Percentiles rank a stretch among this genome's conserved stretches.
phyloP scores from a whole-genome alignment of 495 filamentous ascomycete genomes.

The Trichocladium uniseriatum region DNA sequence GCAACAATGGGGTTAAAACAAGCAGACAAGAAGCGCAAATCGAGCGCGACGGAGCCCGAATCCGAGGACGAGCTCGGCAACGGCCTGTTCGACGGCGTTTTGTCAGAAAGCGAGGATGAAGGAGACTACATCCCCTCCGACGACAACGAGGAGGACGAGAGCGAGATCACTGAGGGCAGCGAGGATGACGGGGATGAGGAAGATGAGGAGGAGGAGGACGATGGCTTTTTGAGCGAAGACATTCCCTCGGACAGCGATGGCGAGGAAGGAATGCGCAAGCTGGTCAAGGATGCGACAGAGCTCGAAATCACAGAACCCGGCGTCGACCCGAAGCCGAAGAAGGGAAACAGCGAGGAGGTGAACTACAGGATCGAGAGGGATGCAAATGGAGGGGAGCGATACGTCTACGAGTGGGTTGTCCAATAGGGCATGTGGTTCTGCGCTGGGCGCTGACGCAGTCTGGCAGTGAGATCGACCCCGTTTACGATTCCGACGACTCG shows the following conservation, averaged over 20 bases:
- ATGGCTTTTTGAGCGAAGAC: conserved; percentile 48
- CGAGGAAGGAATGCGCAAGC: conserved; percentile 28
- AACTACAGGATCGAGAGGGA: conserved; percentile 52
- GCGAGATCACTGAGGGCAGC: conserved; percentile 11
- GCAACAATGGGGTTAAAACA: conserved; percentile 32
- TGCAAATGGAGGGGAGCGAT: conserved; percentile 44
- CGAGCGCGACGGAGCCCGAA: conserved; percentile 26
- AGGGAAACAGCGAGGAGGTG: conserved; percentile 32
- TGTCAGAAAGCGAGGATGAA: conserved; percentile 29
- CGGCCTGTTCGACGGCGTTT: conserved; percentile 25
- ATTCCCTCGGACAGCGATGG: conserved; percentile 47
- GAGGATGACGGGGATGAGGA: conserved; percentile 7
- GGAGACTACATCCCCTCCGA: conserved; percentile 13
- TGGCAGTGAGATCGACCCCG: conserved; percentile 78
- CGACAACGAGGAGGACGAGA: conserved; percentile 19
- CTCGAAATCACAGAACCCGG: conserved; percentile 26
- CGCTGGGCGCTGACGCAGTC: conserved; percentile 25
- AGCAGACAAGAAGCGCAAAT: conserved; percentile 38
- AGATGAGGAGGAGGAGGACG: conserved; percentile 41
- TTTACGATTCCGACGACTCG: conserved; percentile 91
- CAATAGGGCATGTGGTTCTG: not conserved
- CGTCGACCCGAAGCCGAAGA: conserved; percentile 25
- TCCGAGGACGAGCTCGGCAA: conserved; percentile 25
- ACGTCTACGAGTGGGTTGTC: conserved; percentile 45
- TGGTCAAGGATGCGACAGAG: conserved; percentile 15